phyloP scores from a whole-genome alignment of 164 flowering plant genomes.

The Piper betle region DNA sequence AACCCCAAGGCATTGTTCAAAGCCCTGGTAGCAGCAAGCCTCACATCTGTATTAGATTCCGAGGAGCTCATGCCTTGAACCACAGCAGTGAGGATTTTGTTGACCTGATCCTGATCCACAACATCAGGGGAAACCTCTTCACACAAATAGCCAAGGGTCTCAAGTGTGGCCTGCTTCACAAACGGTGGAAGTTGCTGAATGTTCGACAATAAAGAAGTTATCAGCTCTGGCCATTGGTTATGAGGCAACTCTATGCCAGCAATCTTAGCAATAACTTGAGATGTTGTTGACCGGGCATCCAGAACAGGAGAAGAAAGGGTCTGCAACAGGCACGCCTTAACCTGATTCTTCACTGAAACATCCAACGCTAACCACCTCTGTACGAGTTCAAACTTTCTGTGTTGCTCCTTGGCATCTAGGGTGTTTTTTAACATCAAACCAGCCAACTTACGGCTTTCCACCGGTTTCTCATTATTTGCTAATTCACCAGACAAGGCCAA shows the following conservation, averaged over 20 bases:
- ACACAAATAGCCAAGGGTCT: no score
- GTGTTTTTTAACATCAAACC: constrained; percentile 16
- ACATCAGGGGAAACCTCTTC: no score
- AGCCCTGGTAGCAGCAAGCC: constrained; percentile 52
- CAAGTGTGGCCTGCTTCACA: no score
- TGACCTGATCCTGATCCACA: constrained; percentile 50
- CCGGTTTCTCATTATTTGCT: constrained; percentile 49
- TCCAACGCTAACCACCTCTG: constrained; percentile 46
- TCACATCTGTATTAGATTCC: no score
- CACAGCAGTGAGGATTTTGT: constrained; percentile 49
- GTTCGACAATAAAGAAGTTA: constrained; percentile 34
- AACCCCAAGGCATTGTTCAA: constrained; percentile 43
- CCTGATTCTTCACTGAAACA: constrained; percentile 11
- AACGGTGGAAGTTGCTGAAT: constrained; percentile 40
- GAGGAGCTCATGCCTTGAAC: no score
- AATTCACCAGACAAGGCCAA: constrained; percentile 46
- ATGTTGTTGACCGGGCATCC: no score
- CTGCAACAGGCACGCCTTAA: no score
- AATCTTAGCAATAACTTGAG: no score
- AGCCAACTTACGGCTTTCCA: constrained; percentile 45
- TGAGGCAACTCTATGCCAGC: no score
- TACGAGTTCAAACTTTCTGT: constrained; percentile 11
- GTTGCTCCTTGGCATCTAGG: constrained; percentile 57
- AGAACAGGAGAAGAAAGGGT: no score
- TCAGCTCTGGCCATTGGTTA: constrained; percentile 39